Conservation (phyloP, 139 green algal genomes). For the Ulvella scutata region DNA sequence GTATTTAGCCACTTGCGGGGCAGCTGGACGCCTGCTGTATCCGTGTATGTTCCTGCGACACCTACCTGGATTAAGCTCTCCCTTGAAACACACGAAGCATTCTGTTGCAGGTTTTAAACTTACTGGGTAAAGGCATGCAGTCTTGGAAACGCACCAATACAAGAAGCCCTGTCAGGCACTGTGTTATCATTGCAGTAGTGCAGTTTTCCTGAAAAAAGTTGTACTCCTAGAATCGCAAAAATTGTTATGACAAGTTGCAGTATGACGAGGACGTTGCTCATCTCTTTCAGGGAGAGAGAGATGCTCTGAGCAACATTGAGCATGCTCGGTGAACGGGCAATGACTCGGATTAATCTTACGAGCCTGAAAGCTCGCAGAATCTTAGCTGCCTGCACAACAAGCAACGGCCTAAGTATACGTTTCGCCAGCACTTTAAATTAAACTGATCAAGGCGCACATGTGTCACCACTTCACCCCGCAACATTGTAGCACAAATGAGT, state of each 20-base stretch:
- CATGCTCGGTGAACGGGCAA: slow-evolving; percentile 53
- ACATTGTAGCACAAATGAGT: too few species aligned
- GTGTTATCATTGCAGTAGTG: slow-evolving; percentile 12
- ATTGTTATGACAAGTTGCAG: slow-evolving; percentile 17
- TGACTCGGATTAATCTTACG: slow-evolving; percentile 45
- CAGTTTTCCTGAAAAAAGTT: slow-evolving; percentile 25
- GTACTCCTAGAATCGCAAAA: slow-evolving; percentile 30
- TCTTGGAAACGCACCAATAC: neutral
- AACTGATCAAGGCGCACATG: too few species aligned
- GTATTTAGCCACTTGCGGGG: slow-evolving; percentile 31
- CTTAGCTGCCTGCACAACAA: neutral
- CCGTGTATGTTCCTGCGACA: neutral
- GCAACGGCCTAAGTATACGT: too few species aligned
- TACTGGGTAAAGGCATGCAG: too few species aligned
- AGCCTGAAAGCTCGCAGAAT: slow-evolving; percentile 31
- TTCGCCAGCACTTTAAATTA: too few species aligned
- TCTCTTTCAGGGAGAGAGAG: slow-evolving; percentile 35
- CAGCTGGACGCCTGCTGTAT: neutral
- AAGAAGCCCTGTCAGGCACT: neutral
- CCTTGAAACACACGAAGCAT: too few species aligned
- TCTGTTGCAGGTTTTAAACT: too few species aligned
- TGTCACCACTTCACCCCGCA: too few species aligned
- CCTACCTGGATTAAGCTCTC: too few species aligned
- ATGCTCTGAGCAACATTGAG: slow-evolving; percentile 55
- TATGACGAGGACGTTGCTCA: slow-evolving; percentile 44